Conservation (phyloP, 2,329 filamentous ascomycete species). For the Alternaria sp. region DNA sequence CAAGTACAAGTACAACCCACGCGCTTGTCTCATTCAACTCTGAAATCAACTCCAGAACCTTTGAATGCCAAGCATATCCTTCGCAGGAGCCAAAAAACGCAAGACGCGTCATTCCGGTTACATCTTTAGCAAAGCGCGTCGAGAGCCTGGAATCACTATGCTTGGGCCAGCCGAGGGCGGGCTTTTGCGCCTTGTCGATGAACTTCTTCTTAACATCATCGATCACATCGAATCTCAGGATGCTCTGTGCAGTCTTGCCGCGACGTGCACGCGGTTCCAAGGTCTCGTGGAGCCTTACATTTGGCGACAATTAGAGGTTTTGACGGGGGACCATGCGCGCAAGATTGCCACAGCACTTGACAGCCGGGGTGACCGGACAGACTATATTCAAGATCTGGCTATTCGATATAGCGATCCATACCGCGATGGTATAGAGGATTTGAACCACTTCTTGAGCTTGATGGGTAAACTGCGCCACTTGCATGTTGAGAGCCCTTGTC, state of each 20-base stretch:
- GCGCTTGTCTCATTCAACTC: neutral
- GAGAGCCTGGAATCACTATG: constrained; percentile 26
- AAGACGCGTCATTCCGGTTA: constrained; percentile 40
- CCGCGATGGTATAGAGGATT: constrained; percentile 41
- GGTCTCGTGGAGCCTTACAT: constrained; percentile 46
- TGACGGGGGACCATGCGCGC: constrained; percentile 38
- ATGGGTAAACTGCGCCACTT: constrained; percentile 44
- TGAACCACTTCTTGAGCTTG: constrained; percentile 39
- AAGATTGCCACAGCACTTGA: constrained; percentile 36
- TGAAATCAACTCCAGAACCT: neutral
- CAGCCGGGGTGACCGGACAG: constrained; percentile 33
- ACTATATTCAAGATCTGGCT: constrained; percentile 41
- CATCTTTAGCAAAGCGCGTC: constrained; percentile 33
- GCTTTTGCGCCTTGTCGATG: constrained; percentile 44
- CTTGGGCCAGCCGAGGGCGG: constrained; percentile 27
- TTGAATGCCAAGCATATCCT: constrained; percentile 37
- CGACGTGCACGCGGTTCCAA: constrained; percentile 44
- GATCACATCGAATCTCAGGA: constrained; percentile 39
- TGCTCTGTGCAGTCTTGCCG: constrained; percentile 41
- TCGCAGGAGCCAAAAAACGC: constrained; percentile 39
- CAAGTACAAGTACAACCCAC: neutral
- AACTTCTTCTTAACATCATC: constrained; percentile 47
- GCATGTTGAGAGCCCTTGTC: constrained; percentile 48
- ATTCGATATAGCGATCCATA: constrained; percentile 38
- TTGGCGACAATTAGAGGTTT: constrained; percentile 43